Evolutionary conservation across 371 early-diverging fungal species (phyloP).

Genomic region (Mucor lusitanicus): DNA sequence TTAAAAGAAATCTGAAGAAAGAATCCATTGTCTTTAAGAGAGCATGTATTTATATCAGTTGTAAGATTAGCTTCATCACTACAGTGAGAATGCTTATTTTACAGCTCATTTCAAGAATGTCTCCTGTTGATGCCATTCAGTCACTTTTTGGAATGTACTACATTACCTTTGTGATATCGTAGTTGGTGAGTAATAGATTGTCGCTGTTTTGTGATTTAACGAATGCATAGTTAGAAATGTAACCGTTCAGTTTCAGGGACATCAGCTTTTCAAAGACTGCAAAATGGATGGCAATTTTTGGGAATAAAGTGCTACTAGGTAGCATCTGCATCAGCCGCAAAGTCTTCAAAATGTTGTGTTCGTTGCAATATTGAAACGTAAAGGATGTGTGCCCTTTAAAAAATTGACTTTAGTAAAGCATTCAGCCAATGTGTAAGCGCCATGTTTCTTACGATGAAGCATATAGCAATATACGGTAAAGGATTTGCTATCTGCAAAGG

Average conservation of each 20-base stretch:
- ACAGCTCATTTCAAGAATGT: too few species aligned
- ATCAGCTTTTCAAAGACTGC: neutral
- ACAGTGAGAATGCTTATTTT: too few species aligned
- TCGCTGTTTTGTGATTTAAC: neutral
- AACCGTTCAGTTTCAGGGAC: neutral
- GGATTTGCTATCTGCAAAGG: neutral
- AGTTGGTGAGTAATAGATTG: neutral
- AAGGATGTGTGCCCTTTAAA: neutral
- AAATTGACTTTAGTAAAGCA: neutral
- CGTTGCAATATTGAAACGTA: neutral
- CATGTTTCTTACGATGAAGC: neutral
- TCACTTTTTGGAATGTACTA: too few species aligned
- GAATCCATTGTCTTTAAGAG: too few species aligned
- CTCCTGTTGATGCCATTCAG: too few species aligned
- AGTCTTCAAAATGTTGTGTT: neutral
- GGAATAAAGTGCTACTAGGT: neutral
- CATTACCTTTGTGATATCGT: neutral
- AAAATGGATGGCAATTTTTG: neutral
- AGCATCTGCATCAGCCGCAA: neutral
- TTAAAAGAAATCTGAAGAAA: too few species aligned
- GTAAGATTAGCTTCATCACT: too few species aligned
- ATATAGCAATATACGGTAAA: neutral
- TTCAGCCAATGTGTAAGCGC: neutral
- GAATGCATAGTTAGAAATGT: neutral
- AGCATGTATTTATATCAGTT: too few species aligned